Evolutionary conservation across 768 basidiomycete genomes (phyloP).

Genomic region (Floccularia luteovirens): DNA sequence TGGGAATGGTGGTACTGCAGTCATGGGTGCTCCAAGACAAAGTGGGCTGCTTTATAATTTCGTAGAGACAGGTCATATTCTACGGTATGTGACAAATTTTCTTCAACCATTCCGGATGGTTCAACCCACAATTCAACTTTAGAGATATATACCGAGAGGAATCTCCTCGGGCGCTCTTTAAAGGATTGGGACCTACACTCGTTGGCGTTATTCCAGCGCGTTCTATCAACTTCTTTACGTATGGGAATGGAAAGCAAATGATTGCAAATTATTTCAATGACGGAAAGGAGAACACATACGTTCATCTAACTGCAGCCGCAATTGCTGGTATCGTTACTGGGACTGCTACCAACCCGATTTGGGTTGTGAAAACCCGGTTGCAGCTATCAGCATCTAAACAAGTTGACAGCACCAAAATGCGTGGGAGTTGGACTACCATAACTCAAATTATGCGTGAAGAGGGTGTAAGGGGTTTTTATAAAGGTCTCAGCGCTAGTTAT

Average conservation of each 20-base stretch:
- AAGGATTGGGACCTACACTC: conserved; percentile 88
- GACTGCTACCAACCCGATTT: conserved; percentile 94
- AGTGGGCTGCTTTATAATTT: conserved; percentile 81
- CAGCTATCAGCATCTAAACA: conserved; percentile 46
- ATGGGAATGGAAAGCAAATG: conserved; percentile 92
- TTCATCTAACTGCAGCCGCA: conserved; percentile 84
- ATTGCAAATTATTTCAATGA: conserved; percentile 79
- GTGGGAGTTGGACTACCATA: conserved; percentile 56
- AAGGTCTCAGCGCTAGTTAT: conserved; percentile 91
- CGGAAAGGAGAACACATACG: conserved; percentile 72
- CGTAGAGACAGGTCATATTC: conserved; percentile 87
- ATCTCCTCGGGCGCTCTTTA: conserved; percentile 85
- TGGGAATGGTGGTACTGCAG: conserved; percentile 25
- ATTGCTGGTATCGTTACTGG: conserved; percentile 82
- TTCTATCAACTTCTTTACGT: conserved; percentile 96
- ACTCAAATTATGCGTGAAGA: conserved; percentile 72
- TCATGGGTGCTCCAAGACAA: conserved; percentile 29
- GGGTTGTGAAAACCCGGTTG: conserved; percentile 97
- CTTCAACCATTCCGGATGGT: background rate
- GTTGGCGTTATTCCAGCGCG: conserved; percentile 94
- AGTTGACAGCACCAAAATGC: conserved; percentile 22
- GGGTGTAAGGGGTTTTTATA: conserved; percentile 86
- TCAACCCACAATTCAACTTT: background rate
- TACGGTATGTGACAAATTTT: conserved; percentile 45
- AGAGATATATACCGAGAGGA: conserved; percentile 88